These are phyloP conservation scores for Pseudoscleropodium purum DNA, from an alignment of 225 moss, liverwort and hornwort species.

Conservation along the genomic window DNA sequence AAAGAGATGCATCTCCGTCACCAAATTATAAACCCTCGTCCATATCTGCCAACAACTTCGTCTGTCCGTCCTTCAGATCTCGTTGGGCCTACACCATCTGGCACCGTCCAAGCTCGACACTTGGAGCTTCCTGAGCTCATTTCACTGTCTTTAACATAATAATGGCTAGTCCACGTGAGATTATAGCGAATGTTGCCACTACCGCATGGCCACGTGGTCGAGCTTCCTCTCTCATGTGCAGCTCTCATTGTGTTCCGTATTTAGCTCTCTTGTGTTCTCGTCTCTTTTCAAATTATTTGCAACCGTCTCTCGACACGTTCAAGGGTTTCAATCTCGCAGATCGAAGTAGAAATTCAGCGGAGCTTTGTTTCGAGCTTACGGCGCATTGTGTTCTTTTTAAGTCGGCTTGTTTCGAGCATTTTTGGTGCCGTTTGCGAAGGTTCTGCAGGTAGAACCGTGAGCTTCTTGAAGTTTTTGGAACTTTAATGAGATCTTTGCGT, in stretches of 20 bases:
- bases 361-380: neutral
- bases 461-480: neutral
- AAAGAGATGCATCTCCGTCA: neutral
- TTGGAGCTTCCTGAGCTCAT: neutral
- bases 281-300: neutral
- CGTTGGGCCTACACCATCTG: neutral
- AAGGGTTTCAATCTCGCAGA: neutral
- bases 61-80: neutral
- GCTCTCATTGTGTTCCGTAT: neutral
- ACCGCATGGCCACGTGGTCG: neutral
- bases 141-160: neutral
- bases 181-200: neutral
- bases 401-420: neutral
- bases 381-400: neutral
- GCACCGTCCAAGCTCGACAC: neutral
- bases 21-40: neutral
- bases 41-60: neutral
- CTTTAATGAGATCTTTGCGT: neutral
- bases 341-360: neutral
- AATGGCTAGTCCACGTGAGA: conserved; percentile 1
- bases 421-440: neutral
- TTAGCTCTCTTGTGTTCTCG: neutral
- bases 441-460: neutral
- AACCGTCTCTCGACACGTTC: neutral
- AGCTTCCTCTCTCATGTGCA: neutral